Evolutionary conservation across 2,329 filamentous ascomycete species (phyloP), one percentile per base, ranked within the genome.

Genomic region (Phoma herbarum): DNA sequence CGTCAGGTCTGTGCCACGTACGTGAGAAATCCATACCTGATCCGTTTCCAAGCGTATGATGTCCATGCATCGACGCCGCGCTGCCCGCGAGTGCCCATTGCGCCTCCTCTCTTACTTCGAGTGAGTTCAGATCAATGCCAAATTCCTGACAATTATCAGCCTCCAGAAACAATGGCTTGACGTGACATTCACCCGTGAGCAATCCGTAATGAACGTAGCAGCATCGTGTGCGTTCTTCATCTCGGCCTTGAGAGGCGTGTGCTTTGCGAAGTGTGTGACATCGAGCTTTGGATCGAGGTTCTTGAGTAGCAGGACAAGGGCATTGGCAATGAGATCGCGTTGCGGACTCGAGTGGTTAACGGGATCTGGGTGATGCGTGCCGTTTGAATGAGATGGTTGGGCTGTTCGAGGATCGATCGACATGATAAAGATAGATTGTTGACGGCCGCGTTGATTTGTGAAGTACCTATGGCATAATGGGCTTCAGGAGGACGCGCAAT

Each of bases 211-310:
- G 18, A 57, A 52, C 4, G 42, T 51, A 28, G 47, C 42, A 5
- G 54, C 54, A 11, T 57, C 47, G 12, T 47, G 47, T 11, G 33
- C 26, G 28, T 42, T 52, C 33, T 42, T 33, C 53, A 52, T 46
- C 18, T 52, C 54, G 4, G 53, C 53, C 37, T 51, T 57, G 5
- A 46, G 47, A 3, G 47, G 53, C 14, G 53, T 57, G 33, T 57
- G 53, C 12, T 33, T 39, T 5, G 54, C 54, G n/a, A 57, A 57
- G 20, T 57, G 47, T 9, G 25, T 41, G 6, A 23, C 23, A 20
- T 57, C 42, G 42, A 57, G 54, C 16, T 51, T 42, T 14, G 54
- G 54, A 14, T 57, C 23, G 29, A 49, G 20, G 23, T 59, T 37
- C 11, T 45, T 48, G 20, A 59, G 56, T 4, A 49, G 29, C 12